Evolutionary conservation across 1,284 basidiomycete genomes (phyloP).

Genomic region (Gymnopus androsaceus): DNA sequence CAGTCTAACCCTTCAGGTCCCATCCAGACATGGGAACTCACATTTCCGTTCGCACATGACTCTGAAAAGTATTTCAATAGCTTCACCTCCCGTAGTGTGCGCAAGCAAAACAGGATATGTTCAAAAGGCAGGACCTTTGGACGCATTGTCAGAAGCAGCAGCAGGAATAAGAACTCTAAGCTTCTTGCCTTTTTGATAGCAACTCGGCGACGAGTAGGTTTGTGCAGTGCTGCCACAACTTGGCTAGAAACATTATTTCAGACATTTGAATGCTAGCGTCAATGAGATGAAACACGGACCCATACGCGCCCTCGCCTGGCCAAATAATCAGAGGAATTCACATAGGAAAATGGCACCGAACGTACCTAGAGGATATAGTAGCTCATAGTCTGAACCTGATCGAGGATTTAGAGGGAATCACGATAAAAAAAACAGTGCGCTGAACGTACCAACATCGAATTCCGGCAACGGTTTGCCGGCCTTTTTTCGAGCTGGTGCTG

Average conservation of each 20-base stretch:
- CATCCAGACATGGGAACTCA: too few species aligned
- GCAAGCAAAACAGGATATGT: conserved; percentile 77
- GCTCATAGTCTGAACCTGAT: conserved; percentile 49
- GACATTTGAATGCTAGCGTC: too few species aligned
- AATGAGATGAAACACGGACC: too few species aligned
- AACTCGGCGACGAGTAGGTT: conserved; percentile 65
- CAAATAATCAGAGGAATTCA: too few species aligned
- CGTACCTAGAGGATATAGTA: conserved; percentile 72
- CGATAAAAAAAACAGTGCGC: background rate
- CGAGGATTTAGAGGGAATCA: background rate
- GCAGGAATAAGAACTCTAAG: too few species aligned
- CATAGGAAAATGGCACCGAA: too few species aligned
- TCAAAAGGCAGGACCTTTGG: conserved; percentile 87
- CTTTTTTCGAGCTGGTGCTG: background rate
- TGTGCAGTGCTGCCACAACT: conserved; percentile 68
- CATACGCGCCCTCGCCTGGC: conserved; percentile 84
- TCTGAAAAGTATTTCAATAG: conserved; percentile 84
- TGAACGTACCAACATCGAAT: background rate
- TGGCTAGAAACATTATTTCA: too few species aligned
- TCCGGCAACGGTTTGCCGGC: background rate
- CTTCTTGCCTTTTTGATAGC: conserved; percentile 84
- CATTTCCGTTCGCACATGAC: conserved; percentile 79
- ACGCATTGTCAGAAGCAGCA: too few species aligned
- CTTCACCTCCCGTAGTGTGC: conserved; percentile 80
- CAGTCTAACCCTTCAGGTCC: background rate